Evolutionary conservation across 192 early-diverging fungal genomes (phyloP), one percentile per base, ranked within the genome.

Genomic region (Coemansia sp.): DNA sequence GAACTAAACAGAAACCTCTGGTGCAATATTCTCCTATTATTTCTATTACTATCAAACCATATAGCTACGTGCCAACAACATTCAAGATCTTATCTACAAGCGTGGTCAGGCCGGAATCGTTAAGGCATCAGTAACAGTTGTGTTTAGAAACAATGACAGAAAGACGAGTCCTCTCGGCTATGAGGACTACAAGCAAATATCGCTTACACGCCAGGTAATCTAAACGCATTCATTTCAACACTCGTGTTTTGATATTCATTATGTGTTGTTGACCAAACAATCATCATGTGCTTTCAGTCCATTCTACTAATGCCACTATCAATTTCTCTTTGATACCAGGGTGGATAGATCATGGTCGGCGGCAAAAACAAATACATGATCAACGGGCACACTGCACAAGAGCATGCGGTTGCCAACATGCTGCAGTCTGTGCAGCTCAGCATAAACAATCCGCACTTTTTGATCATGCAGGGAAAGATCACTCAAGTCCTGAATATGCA

Each of bases 401-500:
- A 95, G 65, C 90, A 96, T 62, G 88, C 89, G 18, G 95, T 99
- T 2, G 87, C 89, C 56, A 95, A 88, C 66, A 75, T 99, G 59
- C 95, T 98, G 49, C 96, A 99, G 65, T 97, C 95, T 15, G 96
- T 99, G 5, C 93, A 94, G 72, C 90, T 99, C 30, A 98, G 96
- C 77, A 93, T 99, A 81, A 96, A 99, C 84, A 97, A 99, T 70
- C 97, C 97, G 16, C 95, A 99, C 75, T 99, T 99, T 74, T 73
- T 99, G 58, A 99, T 99, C 64, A 97, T 97, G 96, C 97, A 99
- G 82, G 97, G 96, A 37, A 81, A 88, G 53, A 98, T 99, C 63
- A 99, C 96, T n/a, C 94, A 98, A 64, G 96, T 99, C 10, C 85
- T 99, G n/a, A 98, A 97, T 71, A 99, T 99, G 97, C 95, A 97